phyloP scores from a whole-genome alignment of 1,284 basidiomycete species.

The Fomitopsis schrenkii region DNA sequence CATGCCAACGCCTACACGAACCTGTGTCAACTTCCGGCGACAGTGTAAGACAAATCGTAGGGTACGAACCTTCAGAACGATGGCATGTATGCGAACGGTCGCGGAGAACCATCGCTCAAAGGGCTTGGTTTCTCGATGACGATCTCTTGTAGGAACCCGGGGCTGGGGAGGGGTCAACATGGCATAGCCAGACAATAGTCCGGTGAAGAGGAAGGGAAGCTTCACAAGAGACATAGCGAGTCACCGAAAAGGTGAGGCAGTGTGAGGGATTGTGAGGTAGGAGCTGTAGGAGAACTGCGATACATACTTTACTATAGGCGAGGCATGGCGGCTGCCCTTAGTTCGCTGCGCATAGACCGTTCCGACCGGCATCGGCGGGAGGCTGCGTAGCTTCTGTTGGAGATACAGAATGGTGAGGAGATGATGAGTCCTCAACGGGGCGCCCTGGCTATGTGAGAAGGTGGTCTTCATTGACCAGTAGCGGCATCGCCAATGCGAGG shows the following conservation, averaged over 20 bases:
- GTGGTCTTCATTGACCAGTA: too few species aligned
- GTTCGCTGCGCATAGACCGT: too few species aligned
- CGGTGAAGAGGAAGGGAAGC: conserved; percentile 1
- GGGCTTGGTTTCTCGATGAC: background rate
- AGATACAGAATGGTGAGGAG: too few species aligned
- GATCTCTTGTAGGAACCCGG: background rate
- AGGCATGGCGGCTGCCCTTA: too few species aligned
- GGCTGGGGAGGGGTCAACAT: conserved; percentile 1
- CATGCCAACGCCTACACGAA: background rate
- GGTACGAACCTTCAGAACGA: background rate
- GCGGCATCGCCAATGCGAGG: too few species aligned
- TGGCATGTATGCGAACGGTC: background rate
- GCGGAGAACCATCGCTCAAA: conserved; percentile 1
- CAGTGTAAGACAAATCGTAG: background rate
- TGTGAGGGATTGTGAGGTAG: background rate
- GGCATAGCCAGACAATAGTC: background rate
- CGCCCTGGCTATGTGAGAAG: too few species aligned
- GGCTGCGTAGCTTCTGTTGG: too few species aligned
- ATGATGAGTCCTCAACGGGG: too few species aligned
- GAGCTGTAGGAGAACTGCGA: background rate
- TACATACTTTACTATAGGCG: too few species aligned
- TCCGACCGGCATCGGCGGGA: too few species aligned
- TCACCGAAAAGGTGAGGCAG: background rate
- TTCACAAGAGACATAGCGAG: conserved; percentile 4
- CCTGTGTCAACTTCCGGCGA: background rate